Base-by-base conservation (phyloP, 352 stramenopile genomes). In the Globisporangium camurandrum region DNA sequence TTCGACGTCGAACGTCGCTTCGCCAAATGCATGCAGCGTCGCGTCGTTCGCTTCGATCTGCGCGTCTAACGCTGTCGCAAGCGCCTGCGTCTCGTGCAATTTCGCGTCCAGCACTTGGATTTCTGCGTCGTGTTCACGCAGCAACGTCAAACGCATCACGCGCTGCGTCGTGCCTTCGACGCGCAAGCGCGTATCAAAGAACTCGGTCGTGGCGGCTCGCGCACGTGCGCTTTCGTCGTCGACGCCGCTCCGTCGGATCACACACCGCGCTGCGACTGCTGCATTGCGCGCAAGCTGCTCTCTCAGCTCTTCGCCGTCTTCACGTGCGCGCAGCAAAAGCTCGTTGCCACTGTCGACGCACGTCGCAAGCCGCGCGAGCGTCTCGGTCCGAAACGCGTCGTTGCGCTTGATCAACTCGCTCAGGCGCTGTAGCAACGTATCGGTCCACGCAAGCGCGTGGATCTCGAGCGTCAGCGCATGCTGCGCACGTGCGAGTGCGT, bases 341-440 rank as follows among this genome's bases (percentile, higher is more conserved):
- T 87, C 77, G 38, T 84, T 84, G 9, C 77, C 75, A 16, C 64
- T 55, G 8, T 84, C 72, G 8, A 46, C 48, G 20, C 70, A 75
- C 1, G 46, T 8, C 2, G 26, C 16, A 0, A 88, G 60, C 43
- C 74, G 84, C 5, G 4, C 17, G 0, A 83, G 44, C 41, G 73
- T 56, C 46, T 86, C 75, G 1, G 46, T 33, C 1, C 70, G 66
- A 49, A 88, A 86, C 1, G 57, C 65, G 51, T 83, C 75, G 31
- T 88, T 88, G 16, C 77, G 69, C 57, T 88, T 80, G 55, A 86
- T 79, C 6, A 84, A 51, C 17, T 84, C 67, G 31, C 72, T 83
- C 19, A 88, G 27, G 9, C 71, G 77, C 48, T 88, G 77, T 12
- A 88, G 57, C 27, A 86, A 50, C 36, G 75, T 68, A 44, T 88